A percentile compares a stretch with the other conserved stretches of the same genome.
These are phyloP conservation scores for Atalantia buxifolia DNA, from an alignment of 345 rosid species.

Conservation along the genomic window DNA sequence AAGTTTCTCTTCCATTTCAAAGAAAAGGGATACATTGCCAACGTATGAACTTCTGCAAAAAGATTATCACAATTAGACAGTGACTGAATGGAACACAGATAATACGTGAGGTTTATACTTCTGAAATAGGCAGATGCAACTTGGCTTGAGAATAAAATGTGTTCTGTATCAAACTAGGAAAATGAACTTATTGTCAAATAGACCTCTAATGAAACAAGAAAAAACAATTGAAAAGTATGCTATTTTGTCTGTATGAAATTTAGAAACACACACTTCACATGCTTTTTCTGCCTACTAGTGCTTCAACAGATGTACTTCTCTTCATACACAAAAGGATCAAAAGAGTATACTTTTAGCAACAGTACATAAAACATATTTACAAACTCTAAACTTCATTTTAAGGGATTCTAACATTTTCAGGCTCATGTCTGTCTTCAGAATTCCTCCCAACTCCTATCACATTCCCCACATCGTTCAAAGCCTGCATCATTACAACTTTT, in stretches of 20 bases:
- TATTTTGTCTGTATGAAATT: not conserved
- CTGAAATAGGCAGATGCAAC: not conserved
- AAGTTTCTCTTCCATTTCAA: conserved; percentile 72
- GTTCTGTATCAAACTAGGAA: not conserved
- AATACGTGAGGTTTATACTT: not conserved
- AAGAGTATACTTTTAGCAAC: not conserved
- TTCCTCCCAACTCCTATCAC: not conserved
- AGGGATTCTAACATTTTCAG: not conserved
- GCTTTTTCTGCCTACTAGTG: not conserved
- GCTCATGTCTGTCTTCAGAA: not conserved
- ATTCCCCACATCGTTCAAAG: not conserved
- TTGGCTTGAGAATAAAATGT: not conserved
- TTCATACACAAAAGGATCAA: not conserved
- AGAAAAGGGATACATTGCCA: conserved; percentile 66
- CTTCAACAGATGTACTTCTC: not conserved
- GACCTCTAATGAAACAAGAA: not conserved
- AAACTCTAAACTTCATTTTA: not conserved
- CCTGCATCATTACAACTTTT: not conserved
- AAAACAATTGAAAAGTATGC: not conserved
- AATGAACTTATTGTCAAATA: not conserved
- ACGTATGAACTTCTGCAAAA: conserved; percentile 77
- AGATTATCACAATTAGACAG: not conserved
- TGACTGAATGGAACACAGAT: not conserved
- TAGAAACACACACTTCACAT: not conserved
- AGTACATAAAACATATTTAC: not conserved